A percentile compares a stretch with the other conserved stretches of the same genome.
Conservation (phyloP, 768 basidiomycete genomes). For the Terana coerulea region DNA sequence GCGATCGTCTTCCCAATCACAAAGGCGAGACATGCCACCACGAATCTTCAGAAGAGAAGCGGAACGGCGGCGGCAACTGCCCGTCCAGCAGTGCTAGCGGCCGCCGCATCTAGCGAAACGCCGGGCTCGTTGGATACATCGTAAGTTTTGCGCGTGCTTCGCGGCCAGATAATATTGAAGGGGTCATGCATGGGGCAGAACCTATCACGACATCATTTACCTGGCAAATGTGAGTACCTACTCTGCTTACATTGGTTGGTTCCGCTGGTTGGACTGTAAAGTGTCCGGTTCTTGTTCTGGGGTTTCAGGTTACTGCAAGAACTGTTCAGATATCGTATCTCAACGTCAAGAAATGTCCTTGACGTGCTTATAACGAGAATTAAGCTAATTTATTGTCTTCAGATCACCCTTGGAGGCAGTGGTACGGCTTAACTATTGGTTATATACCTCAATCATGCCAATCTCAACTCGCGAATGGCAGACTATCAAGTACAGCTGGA, state of each 20-base stretch:
- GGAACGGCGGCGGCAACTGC: slow-evolving; percentile 24
- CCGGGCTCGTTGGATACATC: no score
- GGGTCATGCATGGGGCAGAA: no score
- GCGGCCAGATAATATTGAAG: no score
- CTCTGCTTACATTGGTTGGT: not conserved
- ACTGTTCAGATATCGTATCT: no score
- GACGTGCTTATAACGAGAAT: no score
- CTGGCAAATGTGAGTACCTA: slow-evolving; percentile 62
- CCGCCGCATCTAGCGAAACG: slow-evolving; percentile 24
- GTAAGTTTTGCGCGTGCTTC: not conserved
- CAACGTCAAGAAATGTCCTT: no score
- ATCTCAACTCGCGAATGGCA: slow-evolving; percentile 22
- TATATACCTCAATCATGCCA: not conserved
- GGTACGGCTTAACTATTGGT: slow-evolving; percentile 44
- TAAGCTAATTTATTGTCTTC: not conserved
- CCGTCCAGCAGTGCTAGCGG: slow-evolving; percentile 22
- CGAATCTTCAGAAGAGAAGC: slow-evolving; percentile 33
- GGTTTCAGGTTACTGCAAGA: no score
- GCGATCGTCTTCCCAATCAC: slow-evolving; percentile 43
- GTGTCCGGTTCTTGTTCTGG: no score
- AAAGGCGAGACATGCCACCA: not conserved
- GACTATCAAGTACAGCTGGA: slow-evolving; percentile 77
- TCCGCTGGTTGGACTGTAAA: no score
- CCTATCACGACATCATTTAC: slow-evolving; percentile 75
- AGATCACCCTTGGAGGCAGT: slow-evolving; percentile 65